Conservation (phyloP, 1,284 basidiomycete species). For the Ceratobasidium theobromae region DNA sequence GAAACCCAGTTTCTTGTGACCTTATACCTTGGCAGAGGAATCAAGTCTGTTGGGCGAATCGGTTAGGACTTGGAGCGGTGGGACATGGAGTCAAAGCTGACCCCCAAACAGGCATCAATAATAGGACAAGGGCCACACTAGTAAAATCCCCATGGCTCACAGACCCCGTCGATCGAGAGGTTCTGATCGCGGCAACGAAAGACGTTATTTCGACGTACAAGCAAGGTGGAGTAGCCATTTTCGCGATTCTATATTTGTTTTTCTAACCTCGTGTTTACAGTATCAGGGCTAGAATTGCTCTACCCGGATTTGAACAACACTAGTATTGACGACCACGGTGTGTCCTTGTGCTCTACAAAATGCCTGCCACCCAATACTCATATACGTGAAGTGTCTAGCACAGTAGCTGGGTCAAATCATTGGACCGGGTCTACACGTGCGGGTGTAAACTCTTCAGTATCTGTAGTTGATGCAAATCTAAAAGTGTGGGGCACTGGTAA, state of each 20-base stretch:
- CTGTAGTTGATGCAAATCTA: constrained; percentile 61
- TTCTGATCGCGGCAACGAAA: background rate
- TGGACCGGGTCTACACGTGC: constrained; percentile 59
- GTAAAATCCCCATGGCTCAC: background rate
- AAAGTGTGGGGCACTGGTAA: constrained; percentile 63
- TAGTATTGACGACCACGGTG: constrained; percentile 39
- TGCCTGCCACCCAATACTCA: background rate
- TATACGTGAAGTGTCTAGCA: constrained; percentile 16
- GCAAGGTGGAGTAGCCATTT: background rate
- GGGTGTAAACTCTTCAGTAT: constrained; percentile 44
- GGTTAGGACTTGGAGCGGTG: background rate
- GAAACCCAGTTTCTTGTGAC: constrained; percentile 57
- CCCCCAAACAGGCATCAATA: background rate
- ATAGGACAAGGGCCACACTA: background rate
- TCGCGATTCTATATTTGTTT: constrained; percentile 31
- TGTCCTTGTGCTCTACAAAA: constrained; percentile 41
- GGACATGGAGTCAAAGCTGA: background rate
- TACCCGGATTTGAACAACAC: constrained; percentile 57
- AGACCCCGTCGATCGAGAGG: background rate
- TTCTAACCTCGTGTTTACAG: background rate
- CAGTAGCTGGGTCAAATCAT: constrained; percentile 50
- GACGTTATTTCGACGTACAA: background rate
- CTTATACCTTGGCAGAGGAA: constrained; percentile 43
- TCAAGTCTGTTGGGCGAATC: background rate
- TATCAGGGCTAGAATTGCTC: constrained; percentile 51